These are phyloP conservation scores for Albophoma yamanashiensis DNA, from an alignment of 2,329 filamentous ascomycete species.

Conservation along the genomic window DNA sequence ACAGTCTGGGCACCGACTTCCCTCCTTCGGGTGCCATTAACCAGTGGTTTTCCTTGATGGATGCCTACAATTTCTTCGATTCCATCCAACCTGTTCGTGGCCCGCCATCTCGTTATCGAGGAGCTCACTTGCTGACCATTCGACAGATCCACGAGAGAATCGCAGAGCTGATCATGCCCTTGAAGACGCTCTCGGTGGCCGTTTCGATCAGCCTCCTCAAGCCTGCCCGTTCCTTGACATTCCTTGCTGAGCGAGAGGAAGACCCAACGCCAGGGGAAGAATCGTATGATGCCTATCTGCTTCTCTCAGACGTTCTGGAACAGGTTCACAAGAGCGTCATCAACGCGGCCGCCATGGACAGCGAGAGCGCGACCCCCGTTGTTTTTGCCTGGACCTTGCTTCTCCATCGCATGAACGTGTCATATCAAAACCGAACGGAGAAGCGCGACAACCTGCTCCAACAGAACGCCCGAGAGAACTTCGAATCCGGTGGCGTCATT, in stretches of 20 bases:
- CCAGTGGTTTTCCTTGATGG: constrained; percentile 68
- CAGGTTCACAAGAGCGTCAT: constrained; percentile 64
- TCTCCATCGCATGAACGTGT: constrained; percentile 55
- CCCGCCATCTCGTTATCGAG: neutral
- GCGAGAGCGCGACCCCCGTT: constrained; percentile 58
- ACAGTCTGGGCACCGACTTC: constrained; percentile 43
- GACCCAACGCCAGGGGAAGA: constrained; percentile 23
- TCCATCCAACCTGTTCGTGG: constrained; percentile 34
- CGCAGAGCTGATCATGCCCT: constrained; percentile 43
- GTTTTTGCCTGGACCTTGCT: constrained; percentile 76
- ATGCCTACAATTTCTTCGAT: constrained; percentile 58
- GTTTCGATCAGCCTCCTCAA: constrained; percentile 66
- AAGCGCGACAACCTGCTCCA: constrained; percentile 46
- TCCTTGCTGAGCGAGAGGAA: constrained; percentile 26
- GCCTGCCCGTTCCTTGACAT: constrained; percentile 41
- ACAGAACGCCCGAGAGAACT: constrained; percentile 46
- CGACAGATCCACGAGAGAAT: constrained; percentile 26
- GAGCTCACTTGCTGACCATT: constrained; percentile 8
- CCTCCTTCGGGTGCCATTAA: constrained; percentile 47
- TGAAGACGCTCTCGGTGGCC: constrained; percentile 60
- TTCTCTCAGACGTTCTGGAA: constrained; percentile 58
- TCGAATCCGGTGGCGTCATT: constrained; percentile 35
- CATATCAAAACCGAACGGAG: constrained; percentile 52
- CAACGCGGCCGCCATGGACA: constrained; percentile 41
- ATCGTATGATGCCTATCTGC: constrained; percentile 48